Percentiles rank a stretch among this genome's conserved stretches.
phyloP scores from a whole-genome alignment of 495 filamentous ascomycete genomes.

The Xylaria cubensis region DNA sequence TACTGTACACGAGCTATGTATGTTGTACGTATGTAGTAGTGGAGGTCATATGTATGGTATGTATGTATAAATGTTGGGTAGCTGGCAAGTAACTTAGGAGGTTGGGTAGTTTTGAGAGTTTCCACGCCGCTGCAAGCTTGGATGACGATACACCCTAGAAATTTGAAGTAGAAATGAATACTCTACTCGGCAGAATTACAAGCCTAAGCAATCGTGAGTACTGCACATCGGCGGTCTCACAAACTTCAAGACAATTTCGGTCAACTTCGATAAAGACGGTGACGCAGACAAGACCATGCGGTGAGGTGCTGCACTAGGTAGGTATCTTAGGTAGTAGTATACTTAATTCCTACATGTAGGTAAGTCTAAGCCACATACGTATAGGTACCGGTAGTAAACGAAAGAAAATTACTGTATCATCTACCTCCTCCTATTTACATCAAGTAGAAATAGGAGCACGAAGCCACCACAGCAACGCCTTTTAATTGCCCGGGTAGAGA shows the following conservation, averaged over 20 bases:
- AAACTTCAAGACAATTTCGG: background rate
- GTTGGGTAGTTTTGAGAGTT: background rate
- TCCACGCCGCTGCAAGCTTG: background rate
- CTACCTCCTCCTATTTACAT: too few relatives aligned
- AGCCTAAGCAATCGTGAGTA: background rate
- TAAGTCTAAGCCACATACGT: too few relatives aligned
- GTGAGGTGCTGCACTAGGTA: background rate
- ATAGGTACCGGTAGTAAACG: too few relatives aligned
- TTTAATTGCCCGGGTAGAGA: background rate
- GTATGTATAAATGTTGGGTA: background rate
- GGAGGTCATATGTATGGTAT: background rate
- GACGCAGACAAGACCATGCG: background rate
- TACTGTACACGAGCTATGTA: constrained; percentile 7
- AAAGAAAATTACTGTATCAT: too few relatives aligned
- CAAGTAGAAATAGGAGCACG: too few relatives aligned
- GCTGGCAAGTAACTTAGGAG: background rate
- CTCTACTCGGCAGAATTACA: background rate
- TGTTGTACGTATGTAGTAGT: background rate
- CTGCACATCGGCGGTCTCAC: background rate
- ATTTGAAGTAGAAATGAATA: background rate
- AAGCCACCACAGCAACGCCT: background rate
- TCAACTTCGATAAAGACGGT: background rate
- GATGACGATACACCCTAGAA: background rate
- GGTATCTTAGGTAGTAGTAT: too few relatives aligned
- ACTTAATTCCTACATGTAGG: too few relatives aligned